Evolutionary conservation across 23 red algal genomes (phyloP), one percentile per base, ranked within the genome.

Genomic region (Gracilaria caudata): DNA sequence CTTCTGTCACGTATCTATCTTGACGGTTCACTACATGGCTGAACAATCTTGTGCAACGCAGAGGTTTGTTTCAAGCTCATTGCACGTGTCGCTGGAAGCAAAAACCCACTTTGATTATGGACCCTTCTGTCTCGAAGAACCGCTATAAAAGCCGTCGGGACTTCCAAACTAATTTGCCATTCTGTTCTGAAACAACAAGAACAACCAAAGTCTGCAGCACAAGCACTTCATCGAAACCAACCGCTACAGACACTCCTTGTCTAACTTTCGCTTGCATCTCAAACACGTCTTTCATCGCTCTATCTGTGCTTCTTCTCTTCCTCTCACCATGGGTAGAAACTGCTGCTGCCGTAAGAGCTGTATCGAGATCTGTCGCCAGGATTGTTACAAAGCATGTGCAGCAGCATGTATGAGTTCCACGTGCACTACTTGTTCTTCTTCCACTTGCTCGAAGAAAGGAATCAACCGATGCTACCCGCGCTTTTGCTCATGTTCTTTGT

Each of bases 21-120:
- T 28, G 57, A 4, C 9, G 3, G 57, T 60, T 28, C 23, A 29
- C 21, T 28, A 60, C 23, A 60, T 60, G 57, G 57, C 57, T 60
- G 26, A 6, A 6, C 23, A 4, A 28, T 28, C 57, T 17, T 9
- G 57, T 7, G 2, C 32, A 35, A 19, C 35, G 58, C 11, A 61
- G 26, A 23, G 5, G n/a, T 7, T 23, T 23, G n/a, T 61, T 61
- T 61, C n/a, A 2, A 3, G 23, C 19, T 53, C 49, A 28, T 66
- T 66, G 61, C 61, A 33, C 61, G 29, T 66, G 61, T 66, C 35
- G 26, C 61, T 66, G 30, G 58, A 64, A 64, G 19, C 24, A 32
- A 7, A n/a, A 57, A n/a, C n/a, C n/a, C n/a, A n/a, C 17, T 2
- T 35, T 14, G 32, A 35, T 35, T 13, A 66, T 0, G 29, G 30